Evolutionary conservation across 2,329 filamentous ascomycete species (phyloP).

Genomic region (Botrytis pseudocinerea): DNA sequence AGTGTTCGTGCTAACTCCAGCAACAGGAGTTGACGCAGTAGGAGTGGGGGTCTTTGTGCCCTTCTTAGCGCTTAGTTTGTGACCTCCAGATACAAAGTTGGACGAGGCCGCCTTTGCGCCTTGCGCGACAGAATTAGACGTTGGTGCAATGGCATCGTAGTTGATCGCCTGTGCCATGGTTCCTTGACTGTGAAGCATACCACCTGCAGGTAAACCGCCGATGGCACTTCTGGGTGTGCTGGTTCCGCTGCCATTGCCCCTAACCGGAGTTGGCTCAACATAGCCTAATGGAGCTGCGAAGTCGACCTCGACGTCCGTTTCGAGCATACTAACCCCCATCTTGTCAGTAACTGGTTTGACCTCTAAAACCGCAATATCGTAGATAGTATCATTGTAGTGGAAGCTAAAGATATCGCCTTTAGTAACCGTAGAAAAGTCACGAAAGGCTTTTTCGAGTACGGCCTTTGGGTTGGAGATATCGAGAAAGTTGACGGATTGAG

Average conservation of each 20-base stretch:
- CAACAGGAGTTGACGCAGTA: constrained; percentile 71
- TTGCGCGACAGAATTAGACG: constrained; percentile 62
- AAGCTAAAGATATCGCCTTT: constrained; percentile 96
- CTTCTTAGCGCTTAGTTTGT: constrained; percentile 82
- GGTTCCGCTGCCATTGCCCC: constrained; percentile 63
- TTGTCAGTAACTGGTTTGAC: constrained; percentile 83
- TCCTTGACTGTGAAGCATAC: constrained; percentile 78
- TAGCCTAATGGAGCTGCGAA: constrained; percentile 94
- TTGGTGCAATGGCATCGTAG: constrained; percentile 85
- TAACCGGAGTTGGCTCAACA: constrained; percentile 72
- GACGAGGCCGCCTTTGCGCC: constrained; percentile 66
- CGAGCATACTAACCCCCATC: constrained; percentile 89
- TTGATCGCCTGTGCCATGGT: constrained; percentile 99
- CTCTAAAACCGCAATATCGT: constrained; percentile 90
- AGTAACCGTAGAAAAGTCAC: constrained; percentile 91
- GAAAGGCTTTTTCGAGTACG: constrained; percentile 93
- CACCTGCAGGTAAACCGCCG: constrained; percentile 66
- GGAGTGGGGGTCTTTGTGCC: constrained; percentile 72
- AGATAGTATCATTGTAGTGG: constrained; percentile 91
- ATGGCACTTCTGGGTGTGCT: constrained; percentile 75
- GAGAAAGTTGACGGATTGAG: constrained; percentile 88
- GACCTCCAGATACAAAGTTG: constrained; percentile 77
- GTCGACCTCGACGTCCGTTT: constrained; percentile 95
- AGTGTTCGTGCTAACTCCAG: constrained; percentile 50
- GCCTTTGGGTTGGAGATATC: constrained; percentile 97